These are phyloP conservation scores for Daedaleopsis nitida DNA, from an alignment of 768 basidiomycete species.

Conservation along the genomic window DNA sequence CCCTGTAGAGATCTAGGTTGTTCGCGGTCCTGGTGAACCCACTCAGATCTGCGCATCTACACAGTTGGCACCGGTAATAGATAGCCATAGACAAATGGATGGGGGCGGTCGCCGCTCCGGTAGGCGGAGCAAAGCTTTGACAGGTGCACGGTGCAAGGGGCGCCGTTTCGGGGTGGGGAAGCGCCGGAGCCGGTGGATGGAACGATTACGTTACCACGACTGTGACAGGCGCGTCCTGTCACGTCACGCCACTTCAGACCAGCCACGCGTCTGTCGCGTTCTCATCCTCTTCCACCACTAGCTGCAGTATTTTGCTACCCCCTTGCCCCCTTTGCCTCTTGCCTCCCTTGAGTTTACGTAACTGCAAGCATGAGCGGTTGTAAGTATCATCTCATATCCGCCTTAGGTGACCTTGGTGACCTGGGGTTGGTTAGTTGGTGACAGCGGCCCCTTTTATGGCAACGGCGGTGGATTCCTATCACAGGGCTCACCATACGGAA, in stretches of 20 bases:
- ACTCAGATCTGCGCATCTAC: too few species aligned
- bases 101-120: too few species aligned
- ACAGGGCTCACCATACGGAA: slow-evolving; percentile 60
- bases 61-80: too few species aligned
- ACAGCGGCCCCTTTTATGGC: slow-evolving; percentile 43
- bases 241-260: background rate
- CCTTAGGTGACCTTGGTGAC: too few species aligned
- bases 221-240: slow-evolving; percentile 14
- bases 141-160: background rate
- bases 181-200: slow-evolving; percentile 7
- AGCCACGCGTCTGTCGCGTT: slow-evolving; percentile 15
- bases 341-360: too few species aligned
- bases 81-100: too few species aligned
- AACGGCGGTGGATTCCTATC: slow-evolving; percentile 53
- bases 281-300: background rate
- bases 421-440: slow-evolving; percentile 14
- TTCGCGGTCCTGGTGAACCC: too few species aligned
- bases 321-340: background rate
- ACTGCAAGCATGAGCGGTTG: slow-evolving; percentile 44
- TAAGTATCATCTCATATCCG: slow-evolving; percentile 28
- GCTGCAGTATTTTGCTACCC: background rate
- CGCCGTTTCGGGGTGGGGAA: background rate
- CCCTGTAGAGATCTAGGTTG: too few species aligned
- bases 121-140: background rate
- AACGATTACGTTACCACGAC: background rate